Evolutionary conservation across 1,284 basidiomycete genomes (phyloP), one percentile per base, ranked within the genome.

Genomic region (Cutaneotrichosporon sp.): DNA sequence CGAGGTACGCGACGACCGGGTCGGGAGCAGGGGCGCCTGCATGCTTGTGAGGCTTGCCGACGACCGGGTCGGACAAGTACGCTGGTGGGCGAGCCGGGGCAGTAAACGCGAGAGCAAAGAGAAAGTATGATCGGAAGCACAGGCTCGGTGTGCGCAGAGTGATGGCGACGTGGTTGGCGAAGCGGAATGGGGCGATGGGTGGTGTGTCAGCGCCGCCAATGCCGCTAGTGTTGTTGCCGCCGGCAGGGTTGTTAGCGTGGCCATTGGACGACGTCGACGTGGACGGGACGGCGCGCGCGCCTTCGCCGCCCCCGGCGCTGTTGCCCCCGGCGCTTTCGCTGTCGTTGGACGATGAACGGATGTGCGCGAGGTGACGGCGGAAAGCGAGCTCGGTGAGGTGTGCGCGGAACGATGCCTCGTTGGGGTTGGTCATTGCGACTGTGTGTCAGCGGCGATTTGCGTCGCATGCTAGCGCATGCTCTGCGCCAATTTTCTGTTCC

Each of bases 341-440:
- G 67, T 87, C 85, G 26, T 10, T 30, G 10, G 26, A 30, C 65
- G 66, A 63, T 8, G 67, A 63, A 33, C 91, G 86, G 66, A 97
- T 83, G 56, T 87, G 86, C 58, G 85, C 89, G 54, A 97, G 82
- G 71, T 97, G 91, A 56, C 90, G 86, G 49, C 91, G 87, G 71
- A 97, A 96, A 36, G 91, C 91, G 68, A 90, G 86, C 70, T 96
- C 91, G 33, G 92, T 97, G 65, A 97, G 85, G 77, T 91, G 93
- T 14, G 90, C 81, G 52, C 90, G 84, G 76, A 97, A 97, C 3
- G 90, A 91, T 42, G 84, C 83, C 76, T 97, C 91, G 52, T 85
- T 84, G 15, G 93, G 93, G 72, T 94, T 96, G 38, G 90, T 90
- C 72, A 91, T 82, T 78, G 92, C 92, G 43, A 92, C 93, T 94